A percentile compares a stretch with the other conserved stretches of the same genome.
Conservation (phyloP, 805 yeast genomes). For the Pichia phayaonensis region DNA sequence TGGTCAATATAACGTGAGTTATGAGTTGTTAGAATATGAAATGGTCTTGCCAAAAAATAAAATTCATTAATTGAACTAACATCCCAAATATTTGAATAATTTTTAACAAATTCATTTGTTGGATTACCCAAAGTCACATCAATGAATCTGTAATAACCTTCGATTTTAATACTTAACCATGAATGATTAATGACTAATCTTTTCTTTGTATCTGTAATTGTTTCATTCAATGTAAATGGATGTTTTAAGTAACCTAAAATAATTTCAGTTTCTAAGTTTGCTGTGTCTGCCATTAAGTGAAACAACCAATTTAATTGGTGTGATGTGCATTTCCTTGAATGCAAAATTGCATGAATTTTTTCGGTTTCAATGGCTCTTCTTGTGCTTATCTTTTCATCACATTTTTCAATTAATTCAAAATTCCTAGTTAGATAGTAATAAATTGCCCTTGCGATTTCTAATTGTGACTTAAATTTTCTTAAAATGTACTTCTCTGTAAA, state of each 20-base stretch:
- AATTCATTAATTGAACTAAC: conserved; percentile 15
- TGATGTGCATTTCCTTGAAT: conserved; percentile 22
- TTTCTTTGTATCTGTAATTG: conserved; percentile 24
- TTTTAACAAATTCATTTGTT: conserved; percentile 40
- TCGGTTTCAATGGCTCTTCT: conserved; percentile 23
- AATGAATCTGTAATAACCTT: conserved; percentile 71
- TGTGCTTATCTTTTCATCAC: conserved; percentile 27
- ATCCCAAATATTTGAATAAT: conserved; percentile 33
- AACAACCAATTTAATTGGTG: conserved; percentile 74
- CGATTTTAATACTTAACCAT: conserved; percentile 76
- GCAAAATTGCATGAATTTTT: conserved; percentile 23
- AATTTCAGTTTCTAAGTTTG: conserved; percentile 68
- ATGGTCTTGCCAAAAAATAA: conserved; percentile 75
- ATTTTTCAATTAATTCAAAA: conserved; percentile 37
- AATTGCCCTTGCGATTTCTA: conserved; percentile 60
- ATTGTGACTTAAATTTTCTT: conserved; percentile 40
- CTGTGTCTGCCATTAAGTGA: conserved; percentile 58
- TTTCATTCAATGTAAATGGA: conserved; percentile 52
- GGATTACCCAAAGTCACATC: conserved; percentile 65
- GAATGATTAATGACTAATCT: conserved; percentile 66
- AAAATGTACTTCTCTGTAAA: conserved; percentile 47
- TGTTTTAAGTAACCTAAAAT: conserved; percentile 78
- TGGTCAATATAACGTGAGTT: conserved; percentile 71
- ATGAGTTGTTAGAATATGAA: conserved; percentile 73
- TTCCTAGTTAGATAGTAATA: conserved; percentile 56